Percentiles rank a stretch among this genome's conserved stretches.
These are phyloP conservation scores for Echites panduratus DNA, from an alignment of 257 asterid species.

Conservation along the genomic window DNA sequence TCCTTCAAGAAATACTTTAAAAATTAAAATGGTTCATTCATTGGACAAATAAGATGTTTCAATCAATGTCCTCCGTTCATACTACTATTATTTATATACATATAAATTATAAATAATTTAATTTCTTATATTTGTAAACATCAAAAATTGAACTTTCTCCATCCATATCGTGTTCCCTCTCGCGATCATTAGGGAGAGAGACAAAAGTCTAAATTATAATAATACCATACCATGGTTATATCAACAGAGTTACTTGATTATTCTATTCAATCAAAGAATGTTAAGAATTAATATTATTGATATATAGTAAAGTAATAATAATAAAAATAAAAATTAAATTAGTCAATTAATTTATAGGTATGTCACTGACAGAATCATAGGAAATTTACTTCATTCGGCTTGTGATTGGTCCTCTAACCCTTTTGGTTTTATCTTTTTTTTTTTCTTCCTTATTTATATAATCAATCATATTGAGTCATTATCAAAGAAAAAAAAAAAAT, in stretches of 20 bases:
- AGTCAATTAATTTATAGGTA: not conserved
- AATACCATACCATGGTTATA: not conserved
- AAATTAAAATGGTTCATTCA: not conserved
- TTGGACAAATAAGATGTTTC: no score
- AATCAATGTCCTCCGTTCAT: no score
- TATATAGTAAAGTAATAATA: no score
- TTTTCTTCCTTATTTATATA: no score
- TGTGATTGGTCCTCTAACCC: slow-evolving; percentile 7
- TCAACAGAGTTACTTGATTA: not conserved
- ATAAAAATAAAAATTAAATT: not conserved
- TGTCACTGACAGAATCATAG: not conserved
- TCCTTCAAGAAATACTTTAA: not conserved
- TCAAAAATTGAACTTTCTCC: no score
- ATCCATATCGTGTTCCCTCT: no score
- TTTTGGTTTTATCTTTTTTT: no score
- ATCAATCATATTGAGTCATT: slow-evolving; percentile 20
- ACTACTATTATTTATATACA: no score
- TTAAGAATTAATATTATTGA: not conserved
- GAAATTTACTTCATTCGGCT: slow-evolving; percentile 4
- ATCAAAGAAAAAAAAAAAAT: not conserved
- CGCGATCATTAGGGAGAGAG: slow-evolving; percentile 1
- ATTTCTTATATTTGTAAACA: no score
- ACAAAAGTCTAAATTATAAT: not conserved
- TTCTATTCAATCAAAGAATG: not conserved
- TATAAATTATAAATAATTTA: no score